A percentile compares a stretch with the other conserved stretches of the same genome.
Evolutionary conservation across 1,284 basidiomycete genomes (phyloP).

Genomic region (Polyporus tsugae): DNA sequence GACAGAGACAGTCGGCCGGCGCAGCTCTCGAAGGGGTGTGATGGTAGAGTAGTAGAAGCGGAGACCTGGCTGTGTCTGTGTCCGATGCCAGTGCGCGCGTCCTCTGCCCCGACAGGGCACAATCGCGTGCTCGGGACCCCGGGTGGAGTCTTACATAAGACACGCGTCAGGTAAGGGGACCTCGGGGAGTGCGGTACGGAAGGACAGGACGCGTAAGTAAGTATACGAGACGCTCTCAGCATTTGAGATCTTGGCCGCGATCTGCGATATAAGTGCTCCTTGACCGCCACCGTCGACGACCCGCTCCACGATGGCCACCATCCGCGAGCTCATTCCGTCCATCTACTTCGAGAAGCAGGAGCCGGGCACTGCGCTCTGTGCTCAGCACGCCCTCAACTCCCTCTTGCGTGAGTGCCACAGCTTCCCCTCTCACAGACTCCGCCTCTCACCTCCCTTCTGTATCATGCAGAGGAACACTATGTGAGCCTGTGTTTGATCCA

Average conservation of each 20-base stretch:
- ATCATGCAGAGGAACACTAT: slow-evolving; percentile 70
- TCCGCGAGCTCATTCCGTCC: slow-evolving; percentile 58
- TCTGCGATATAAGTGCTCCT: not conserved
- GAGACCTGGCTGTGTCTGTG: slow-evolving; percentile 3
- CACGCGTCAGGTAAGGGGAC: slow-evolving; percentile 41
- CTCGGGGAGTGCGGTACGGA: slow-evolving; percentile 23
- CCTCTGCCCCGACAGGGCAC: slow-evolving; percentile 8
- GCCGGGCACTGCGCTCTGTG: slow-evolving; percentile 82
- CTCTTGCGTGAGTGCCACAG: slow-evolving; percentile 69
- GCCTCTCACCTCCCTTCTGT: slow-evolving; percentile 46
- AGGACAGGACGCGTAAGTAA: slow-evolving; percentile 35
- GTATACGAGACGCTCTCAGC: slow-evolving; percentile 32
- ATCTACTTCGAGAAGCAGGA: slow-evolving; percentile 87
- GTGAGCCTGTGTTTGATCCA: slow-evolving; percentile 49
- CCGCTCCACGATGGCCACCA: slow-evolving; percentile 55
- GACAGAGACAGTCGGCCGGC: slow-evolving; percentile 16
- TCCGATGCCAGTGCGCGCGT: slow-evolving; percentile 17
- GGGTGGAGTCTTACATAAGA: slow-evolving; percentile 44
- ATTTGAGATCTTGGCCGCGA: not conserved
- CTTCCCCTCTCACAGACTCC: slow-evolving; percentile 54
- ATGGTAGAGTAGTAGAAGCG: slow-evolving; percentile 2
- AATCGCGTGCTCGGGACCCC: slow-evolving; percentile 25
- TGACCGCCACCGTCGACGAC: not conserved
- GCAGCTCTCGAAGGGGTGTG: slow-evolving; percentile 3
- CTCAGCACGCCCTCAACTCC: slow-evolving; percentile 85